Evolutionary conservation across 1,139 yeast species (phyloP).

Genomic region (Yarrowia galli): DNA sequence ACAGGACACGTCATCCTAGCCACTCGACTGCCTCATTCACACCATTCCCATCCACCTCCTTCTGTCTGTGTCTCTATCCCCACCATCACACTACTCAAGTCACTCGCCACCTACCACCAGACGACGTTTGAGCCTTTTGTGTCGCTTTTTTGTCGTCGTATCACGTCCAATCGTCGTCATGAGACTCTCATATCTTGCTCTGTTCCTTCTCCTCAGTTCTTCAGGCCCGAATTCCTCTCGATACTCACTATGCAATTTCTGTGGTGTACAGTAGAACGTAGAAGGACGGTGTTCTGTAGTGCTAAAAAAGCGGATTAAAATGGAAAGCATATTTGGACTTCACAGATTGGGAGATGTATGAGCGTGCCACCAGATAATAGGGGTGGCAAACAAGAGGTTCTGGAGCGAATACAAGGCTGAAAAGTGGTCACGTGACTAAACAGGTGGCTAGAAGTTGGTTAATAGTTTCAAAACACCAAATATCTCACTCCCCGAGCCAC

Average conservation of each 20-base stretch:
- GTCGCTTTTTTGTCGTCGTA: not conserved
- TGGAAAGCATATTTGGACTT: slow-evolving; percentile 17
- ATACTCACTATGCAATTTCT: slow-evolving; percentile 38
- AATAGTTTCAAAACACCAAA: not conserved
- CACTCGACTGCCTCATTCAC: too few relatives aligned
- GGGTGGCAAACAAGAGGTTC: not conserved
- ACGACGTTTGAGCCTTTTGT: not conserved
- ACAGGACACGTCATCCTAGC: too few relatives aligned
- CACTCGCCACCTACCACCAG: slow-evolving; percentile 1
- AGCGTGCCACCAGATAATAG: not conserved
- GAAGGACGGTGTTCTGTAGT: slow-evolving; percentile 22
- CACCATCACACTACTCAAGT: not conserved
- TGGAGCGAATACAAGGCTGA: not conserved
- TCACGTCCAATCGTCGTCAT: not conserved
- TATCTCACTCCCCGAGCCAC: not conserved
- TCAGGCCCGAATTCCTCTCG: not conserved
- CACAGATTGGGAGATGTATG: slow-evolving; percentile 13
- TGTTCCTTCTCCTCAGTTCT: too few relatives aligned
- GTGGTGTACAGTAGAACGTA: slow-evolving; percentile 31
- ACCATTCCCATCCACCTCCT: not conserved
- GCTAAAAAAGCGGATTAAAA: slow-evolving; percentile 33
- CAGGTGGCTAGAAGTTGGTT: too few relatives aligned
- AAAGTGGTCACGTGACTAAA: not conserved
- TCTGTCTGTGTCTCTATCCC: not conserved
- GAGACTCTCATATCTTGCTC: not conserved